Evolutionary conservation across 2,329 filamentous ascomycete genomes (phyloP), one percentile per base, ranked within the genome.

Genomic region (Colletotrichum caudatum): DNA sequence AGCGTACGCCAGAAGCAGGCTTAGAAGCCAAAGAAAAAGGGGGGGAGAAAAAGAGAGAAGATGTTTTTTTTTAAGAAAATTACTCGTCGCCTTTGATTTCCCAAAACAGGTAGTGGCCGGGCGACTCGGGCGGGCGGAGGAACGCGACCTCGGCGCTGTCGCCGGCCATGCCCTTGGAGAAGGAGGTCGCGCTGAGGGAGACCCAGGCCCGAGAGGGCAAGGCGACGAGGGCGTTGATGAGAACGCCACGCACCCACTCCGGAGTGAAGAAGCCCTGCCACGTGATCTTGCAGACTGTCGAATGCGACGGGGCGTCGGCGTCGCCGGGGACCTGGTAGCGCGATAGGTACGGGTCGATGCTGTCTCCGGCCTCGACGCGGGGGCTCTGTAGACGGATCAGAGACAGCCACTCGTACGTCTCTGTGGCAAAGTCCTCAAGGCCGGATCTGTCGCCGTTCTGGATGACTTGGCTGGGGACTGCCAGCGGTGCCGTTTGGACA

Each of bases 371-470:
- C 14, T 80, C 76, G 23, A 95, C 78, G 33, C 93, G 85, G n/a
- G 91, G 89, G 67, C 92, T 94, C 12, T 84, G 81, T 0, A 94
- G 84, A 14, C 87, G 85, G 6, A 91, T 78, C n/a, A 97, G 81
- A 2, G 90, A 90, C 0, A 95, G 78, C 91, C 92, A 96, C 81
- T 96, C 93, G 74, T 94, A 90, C 16, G 92, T 78, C 23, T 91
- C 89, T 0, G 87, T 84, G 1, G 88, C 87, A 72, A 86, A 86
- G 29, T 94, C 90, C 69, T 92, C 89, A 46, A 93, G 83, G 9
- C 88, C 86, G 53, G 84, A 81, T 63, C 81, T 79, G 50, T 84
- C 83, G 46, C 81, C 75, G 2, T 78, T 74, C 58, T 80, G 75
- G 53, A 84, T 75, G 20, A 77, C 69, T 6, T 76, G 74, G 3